Conservation (phyloP, 2,329 filamentous ascomycete genomes). For the Ophiostoma triangulosporum region DNA sequence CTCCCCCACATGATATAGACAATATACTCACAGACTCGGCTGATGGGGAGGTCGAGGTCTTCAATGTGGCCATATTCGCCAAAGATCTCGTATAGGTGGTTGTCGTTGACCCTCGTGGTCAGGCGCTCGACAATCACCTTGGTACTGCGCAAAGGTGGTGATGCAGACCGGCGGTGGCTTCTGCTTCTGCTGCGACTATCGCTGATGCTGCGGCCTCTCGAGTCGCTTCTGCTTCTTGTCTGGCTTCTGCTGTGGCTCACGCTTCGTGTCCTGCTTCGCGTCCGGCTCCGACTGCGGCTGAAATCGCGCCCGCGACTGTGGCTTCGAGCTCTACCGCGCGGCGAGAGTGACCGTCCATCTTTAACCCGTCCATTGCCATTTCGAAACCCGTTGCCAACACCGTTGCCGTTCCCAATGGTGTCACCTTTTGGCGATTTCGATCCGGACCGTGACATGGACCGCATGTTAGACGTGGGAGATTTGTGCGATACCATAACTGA, state of each 20-base stretch:
- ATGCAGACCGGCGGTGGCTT: slow-evolving; percentile 18
- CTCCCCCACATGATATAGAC: too few relatives aligned
- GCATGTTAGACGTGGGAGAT: slow-evolving; percentile 4
- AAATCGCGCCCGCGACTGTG: slow-evolving; percentile 18
- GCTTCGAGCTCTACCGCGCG: not conserved
- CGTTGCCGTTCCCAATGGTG: not conserved
- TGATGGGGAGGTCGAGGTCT: slow-evolving; percentile 82
- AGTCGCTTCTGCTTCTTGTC: slow-evolving; percentile 14
- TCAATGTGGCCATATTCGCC: slow-evolving; percentile 73
- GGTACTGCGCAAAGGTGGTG: slow-evolving; percentile 8
- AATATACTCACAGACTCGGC: slow-evolving; percentile 29
- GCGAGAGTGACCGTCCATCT: not conserved
- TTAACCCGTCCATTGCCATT: not conserved
- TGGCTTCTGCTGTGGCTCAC: slow-evolving; percentile 18
- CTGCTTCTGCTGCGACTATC: slow-evolving; percentile 12
- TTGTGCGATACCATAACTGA: slow-evolving; percentile 4
- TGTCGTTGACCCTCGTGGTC: slow-evolving; percentile 86
- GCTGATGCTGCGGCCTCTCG: not conserved
- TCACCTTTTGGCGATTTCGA: not conserved
- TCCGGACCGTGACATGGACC: slow-evolving; percentile 5
- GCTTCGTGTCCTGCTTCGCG: not conserved
- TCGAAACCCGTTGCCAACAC: not conserved
- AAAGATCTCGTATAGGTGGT: slow-evolving; percentile 85
- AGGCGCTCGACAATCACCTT: slow-evolving; percentile 72
- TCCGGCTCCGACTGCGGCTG: slow-evolving; percentile 13